Conservation (phyloP, 495 filamentous ascomycete genomes). For the Collariella sp. region DNA sequence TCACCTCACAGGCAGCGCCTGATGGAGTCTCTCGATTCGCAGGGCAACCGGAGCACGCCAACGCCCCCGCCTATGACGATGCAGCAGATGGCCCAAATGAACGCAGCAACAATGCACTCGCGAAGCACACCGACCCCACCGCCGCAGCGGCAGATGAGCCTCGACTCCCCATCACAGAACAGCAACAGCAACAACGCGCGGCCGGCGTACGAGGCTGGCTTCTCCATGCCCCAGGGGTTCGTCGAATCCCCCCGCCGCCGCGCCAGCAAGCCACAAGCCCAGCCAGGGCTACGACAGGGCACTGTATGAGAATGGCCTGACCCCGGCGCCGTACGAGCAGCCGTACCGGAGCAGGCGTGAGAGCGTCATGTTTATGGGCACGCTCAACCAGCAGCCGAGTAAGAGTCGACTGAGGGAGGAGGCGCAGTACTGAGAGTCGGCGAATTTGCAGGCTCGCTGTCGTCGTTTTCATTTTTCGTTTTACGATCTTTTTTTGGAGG, state of each 20-base stretch:
- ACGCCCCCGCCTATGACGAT: constrained; percentile 35
- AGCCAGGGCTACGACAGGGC: constrained; percentile 36
- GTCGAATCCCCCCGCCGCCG: neutral
- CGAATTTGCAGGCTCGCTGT: neutral
- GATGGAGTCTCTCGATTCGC: constrained; percentile 31
- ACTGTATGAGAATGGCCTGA: constrained; percentile 32
- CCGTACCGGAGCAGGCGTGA: constrained; percentile 37
- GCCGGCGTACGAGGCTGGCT: constrained; percentile 36
- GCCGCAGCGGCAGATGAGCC: constrained; percentile 29
- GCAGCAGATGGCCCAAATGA: constrained; percentile 30
- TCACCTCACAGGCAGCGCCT: constrained; percentile 40
- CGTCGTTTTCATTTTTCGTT: neutral
- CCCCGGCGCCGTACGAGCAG: constrained; percentile 34
- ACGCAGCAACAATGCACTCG: constrained; percentile 26
- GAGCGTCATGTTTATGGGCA: constrained; percentile 42
- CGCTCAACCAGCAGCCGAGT: constrained; percentile 36
- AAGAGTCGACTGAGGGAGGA: constrained; percentile 42
- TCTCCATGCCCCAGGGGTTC: constrained; percentile 13
- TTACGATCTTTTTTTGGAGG: neutral
- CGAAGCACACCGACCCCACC: constrained; percentile 37
- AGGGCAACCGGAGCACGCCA: constrained; percentile 32
- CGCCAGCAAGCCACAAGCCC: neutral
- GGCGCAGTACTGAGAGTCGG: constrained; percentile 21
- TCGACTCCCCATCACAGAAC: constrained; percentile 29
- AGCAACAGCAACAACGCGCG: constrained; percentile 21